These are phyloP conservation scores for Claviceps maximensis DNA, from an alignment of 2,329 filamentous ascomycete genomes.

Conservation along the genomic window DNA sequence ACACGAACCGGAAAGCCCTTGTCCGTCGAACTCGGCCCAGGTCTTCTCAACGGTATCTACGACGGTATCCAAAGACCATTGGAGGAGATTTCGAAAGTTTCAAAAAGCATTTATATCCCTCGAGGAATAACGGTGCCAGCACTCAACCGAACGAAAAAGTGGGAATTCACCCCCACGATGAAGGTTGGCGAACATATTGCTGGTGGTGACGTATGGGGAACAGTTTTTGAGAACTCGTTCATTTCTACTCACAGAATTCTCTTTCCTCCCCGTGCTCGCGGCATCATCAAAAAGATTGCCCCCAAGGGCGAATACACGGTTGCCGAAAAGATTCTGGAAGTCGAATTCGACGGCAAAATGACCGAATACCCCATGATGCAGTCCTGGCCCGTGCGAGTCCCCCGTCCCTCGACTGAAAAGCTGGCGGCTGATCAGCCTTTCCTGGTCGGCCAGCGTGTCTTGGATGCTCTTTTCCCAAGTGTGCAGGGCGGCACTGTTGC, in stretches of 20 bases:
- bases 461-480: constrained; percentile 91
- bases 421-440: constrained; percentile 80
- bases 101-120: constrained; percentile 92
- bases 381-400: constrained; percentile 92
- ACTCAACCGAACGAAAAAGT: constrained; percentile 83
- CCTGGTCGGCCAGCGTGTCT: constrained; percentile 89
- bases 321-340: constrained; percentile 81
- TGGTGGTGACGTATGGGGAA: constrained; percentile 91
- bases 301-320: constrained; percentile 88
- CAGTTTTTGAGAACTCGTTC: constrained; percentile 91
- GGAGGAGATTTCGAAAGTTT: constrained; percentile 62
- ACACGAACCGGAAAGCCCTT: constrained; percentile 83
- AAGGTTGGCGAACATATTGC: constrained; percentile 97
- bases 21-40: constrained; percentile 92
- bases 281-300: constrained; percentile 84
- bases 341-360: constrained; percentile 96
- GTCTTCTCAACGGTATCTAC: constrained; percentile 97
- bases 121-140: constrained; percentile 81
- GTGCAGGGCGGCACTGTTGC: constrained; percentile 96
- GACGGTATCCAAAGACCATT: constrained; percentile 97
- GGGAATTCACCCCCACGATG: constrained; percentile 82
- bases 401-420: constrained; percentile 84
- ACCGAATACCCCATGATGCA: constrained; percentile 97
- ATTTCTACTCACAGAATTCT: constrained; percentile 88
- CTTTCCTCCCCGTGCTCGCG: constrained; percentile 75